A percentile compares a stretch with the other conserved stretches of the same genome.
Evolutionary conservation across 225 moss, liverwort and hornwort species (phyloP).

Genomic region (Takakia lepidozioides): DNA sequence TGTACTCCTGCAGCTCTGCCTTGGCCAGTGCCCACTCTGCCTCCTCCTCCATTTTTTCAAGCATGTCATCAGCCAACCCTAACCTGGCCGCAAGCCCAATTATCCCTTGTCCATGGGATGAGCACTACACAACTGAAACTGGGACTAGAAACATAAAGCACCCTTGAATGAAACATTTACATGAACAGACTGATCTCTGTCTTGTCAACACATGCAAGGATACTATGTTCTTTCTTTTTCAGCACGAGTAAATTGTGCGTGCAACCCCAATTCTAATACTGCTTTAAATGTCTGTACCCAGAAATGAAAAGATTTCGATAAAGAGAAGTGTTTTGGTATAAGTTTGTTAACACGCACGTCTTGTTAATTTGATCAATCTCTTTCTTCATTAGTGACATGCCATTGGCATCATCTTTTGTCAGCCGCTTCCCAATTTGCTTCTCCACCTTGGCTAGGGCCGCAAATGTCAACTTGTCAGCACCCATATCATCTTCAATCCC

Average conservation of each 20-base stretch:
- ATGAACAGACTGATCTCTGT: too few species aligned
- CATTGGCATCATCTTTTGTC: conserved; percentile 61
- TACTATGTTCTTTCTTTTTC: too few species aligned
- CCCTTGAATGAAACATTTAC: too few species aligned
- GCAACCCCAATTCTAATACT: too few species aligned
- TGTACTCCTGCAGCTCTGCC: conserved; percentile 73
- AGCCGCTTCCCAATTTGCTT: conserved; percentile 72
- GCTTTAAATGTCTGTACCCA: too few species aligned
- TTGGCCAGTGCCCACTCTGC: conserved; percentile 73
- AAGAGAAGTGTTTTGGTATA: too few species aligned
- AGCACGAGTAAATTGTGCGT: too few species aligned
- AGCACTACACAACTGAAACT: too few species aligned
- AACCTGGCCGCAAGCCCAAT: conserved; percentile 25
- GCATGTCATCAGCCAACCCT: conserved; percentile 57
- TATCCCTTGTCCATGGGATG: too few species aligned
- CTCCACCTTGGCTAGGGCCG: conserved; percentile 89
- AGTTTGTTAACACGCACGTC: conserved; percentile 67
- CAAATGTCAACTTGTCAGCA: conserved; percentile 61
- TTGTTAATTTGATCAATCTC: conserved; percentile 82
- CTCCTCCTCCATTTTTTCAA: conserved; percentile 82
- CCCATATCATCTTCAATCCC: conserved; percentile 83
- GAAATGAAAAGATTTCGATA: too few species aligned
- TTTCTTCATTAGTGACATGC: conserved; percentile 58
- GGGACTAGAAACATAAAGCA: too few species aligned
- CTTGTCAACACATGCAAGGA: too few species aligned